These are phyloP conservation scores for Chaetomidium leptoderma DNA, from an alignment of 495 filamentous ascomycete species.

Conservation along the genomic window DNA sequence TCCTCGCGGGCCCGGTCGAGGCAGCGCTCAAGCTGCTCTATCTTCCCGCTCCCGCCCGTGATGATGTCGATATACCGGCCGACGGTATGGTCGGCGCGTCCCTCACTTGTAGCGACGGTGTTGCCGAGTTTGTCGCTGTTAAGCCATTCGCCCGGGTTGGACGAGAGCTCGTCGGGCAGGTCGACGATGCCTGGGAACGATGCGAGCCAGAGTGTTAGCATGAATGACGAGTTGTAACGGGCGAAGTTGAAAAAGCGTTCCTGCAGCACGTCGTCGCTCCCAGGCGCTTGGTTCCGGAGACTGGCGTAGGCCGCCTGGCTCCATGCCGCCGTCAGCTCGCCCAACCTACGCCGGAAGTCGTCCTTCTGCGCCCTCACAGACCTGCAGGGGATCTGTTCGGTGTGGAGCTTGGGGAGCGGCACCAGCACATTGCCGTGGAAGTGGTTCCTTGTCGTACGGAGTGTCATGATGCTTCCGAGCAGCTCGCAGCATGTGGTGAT, in stretches of 20 bases:
- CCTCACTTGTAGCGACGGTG: conserved; percentile 8
- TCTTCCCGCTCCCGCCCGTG: neutral
- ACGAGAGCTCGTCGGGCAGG: neutral
- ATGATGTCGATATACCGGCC: neutral
- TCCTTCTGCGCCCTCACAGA: neutral
- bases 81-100: neutral
- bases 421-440: neutral
- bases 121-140: neutral
- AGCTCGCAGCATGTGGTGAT: neutral
- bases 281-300: neutral
- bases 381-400: neutral
- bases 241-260: neutral
- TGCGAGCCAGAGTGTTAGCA: neutral
- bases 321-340: neutral
- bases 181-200: neutral
- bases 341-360: neutral
- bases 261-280: neutral
- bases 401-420: neutral
- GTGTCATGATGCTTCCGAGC: neutral
- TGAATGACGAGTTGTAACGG: neutral
- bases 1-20: conserved; percentile 6
- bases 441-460: neutral
- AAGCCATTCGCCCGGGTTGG: conserved; percentile 5
- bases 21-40: conserved; percentile 5
- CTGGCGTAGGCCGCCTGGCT: neutral